Evolutionary conservation across 805 yeast species (phyloP), one percentile per base, ranked within the genome.

Genomic region (Scheffersomyces spartinae): DNA sequence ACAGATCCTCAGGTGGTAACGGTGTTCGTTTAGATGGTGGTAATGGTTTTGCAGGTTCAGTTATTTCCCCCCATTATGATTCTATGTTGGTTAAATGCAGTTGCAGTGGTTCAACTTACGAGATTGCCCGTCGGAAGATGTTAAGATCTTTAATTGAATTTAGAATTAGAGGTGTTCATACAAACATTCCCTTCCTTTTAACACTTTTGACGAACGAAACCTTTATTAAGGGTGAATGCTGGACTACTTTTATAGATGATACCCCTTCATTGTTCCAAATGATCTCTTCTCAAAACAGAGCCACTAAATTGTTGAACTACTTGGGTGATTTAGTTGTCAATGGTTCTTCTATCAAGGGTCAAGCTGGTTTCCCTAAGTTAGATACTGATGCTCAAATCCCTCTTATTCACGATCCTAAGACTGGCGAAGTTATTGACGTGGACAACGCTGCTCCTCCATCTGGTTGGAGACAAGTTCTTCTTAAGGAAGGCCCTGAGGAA

Each of bases 21-120:
- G 99, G 99, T 55, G 96, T 91, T 24, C 77, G 99, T 64, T 69
- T 91, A 42, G 98, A 88, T 47, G 98, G 98, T 63, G 97, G 97
- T 61, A 88, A 88, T 52, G 96, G 95, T 3, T 88, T 84, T 54
- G 94, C 95, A 8, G 98, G 98, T 37, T 81, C 96, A 13, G 75
- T 91, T 39, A 91, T 88, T 40, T 78, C 95, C 17, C 98, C 98
- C 21, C 95, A 84, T 59, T 88, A 88, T 61, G 98, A 88, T 60
- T 86, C 96, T 18, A 81, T 88, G 95, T 71, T 88, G 69, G 98
- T 88, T 38, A 88, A 88, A 60, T 88, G 98, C 56, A 74, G 95
- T 18, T 84, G 96, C 49, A 75, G 94, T n/a, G 98, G 97, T 33
- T 79, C 95, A 13, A 88, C 94, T 27, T 91, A 74, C 50, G 99